Percentiles rank a stretch among this genome's conserved stretches.
Conservation (phyloP, 495 filamentous ascomycete genomes). For the Extremus antarcticus region DNA sequence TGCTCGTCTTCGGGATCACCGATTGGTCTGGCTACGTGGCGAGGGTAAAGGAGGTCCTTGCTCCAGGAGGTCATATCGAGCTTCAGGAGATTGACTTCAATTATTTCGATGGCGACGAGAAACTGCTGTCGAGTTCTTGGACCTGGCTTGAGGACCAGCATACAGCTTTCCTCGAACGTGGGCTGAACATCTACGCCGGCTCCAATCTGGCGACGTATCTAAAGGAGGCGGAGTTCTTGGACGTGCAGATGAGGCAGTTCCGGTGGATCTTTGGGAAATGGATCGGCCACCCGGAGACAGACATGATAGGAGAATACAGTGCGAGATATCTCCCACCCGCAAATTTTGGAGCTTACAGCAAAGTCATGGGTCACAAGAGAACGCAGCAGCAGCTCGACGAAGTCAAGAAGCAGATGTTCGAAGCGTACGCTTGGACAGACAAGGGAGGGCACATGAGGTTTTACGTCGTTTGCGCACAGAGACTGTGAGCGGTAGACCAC, state of each 20-base stretch:
- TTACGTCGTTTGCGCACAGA: too few relatives aligned
- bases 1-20: background rate
- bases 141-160: background rate
- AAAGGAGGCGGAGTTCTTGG: background rate
- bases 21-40: background rate
- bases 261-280: background rate
- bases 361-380: too few relatives aligned
- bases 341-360: too few relatives aligned
- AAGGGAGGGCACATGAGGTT: too few relatives aligned
- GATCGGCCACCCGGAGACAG: background rate
- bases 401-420: too few relatives aligned
- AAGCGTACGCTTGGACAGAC: too few relatives aligned
- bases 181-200: background rate
- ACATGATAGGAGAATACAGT: background rate
- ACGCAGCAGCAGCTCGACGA: too few relatives aligned
- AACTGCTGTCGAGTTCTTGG: too few relatives aligned
- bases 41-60: background rate
- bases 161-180: background rate
- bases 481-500: too few relatives aligned
- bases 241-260: background rate
- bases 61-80: background rate
- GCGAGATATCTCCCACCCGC: too few relatives aligned
- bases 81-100: background rate
- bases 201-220: background rate
- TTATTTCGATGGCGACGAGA: too few relatives aligned